phyloP scores from a whole-genome alignment of 768 basidiomycete genomes.

The Tricholoma matsutake region DNA sequence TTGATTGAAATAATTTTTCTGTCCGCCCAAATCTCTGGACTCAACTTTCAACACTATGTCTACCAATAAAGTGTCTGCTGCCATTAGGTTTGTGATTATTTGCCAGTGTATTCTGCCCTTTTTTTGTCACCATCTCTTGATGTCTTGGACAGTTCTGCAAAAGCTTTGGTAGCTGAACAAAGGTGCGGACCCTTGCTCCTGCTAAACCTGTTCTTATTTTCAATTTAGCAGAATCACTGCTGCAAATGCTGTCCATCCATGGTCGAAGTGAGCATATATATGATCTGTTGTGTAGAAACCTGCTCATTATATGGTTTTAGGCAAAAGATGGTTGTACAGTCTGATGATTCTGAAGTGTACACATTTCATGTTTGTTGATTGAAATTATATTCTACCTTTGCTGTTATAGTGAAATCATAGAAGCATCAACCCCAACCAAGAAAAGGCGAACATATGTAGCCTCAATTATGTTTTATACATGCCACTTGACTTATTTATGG shows the following conservation, averaged over 20 bases:
- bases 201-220: background rate
- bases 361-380: background rate
- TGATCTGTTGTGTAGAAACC: background rate
- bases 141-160: background rate
- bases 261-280: background rate
- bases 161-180: background rate
- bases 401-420: background rate
- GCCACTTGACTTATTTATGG: background rate
- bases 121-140: no score
- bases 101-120: no score
- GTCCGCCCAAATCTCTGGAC: no score
- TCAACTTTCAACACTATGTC: no score
- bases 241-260: no score
- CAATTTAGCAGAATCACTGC: background rate
- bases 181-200: background rate
- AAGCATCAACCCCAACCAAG: background rate
- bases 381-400: background rate
- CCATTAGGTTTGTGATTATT: no score
- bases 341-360: background rate
- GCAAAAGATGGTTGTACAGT: background rate
- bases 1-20: no score
- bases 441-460: background rate
- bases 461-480: background rate
- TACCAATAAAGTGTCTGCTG: no score
- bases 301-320: background rate